Percentiles rank a stretch among this genome's conserved stretches.
phyloP scores from a whole-genome alignment of 2,329 filamentous ascomycete species.

The Aspergillus thermomutatus region DNA sequence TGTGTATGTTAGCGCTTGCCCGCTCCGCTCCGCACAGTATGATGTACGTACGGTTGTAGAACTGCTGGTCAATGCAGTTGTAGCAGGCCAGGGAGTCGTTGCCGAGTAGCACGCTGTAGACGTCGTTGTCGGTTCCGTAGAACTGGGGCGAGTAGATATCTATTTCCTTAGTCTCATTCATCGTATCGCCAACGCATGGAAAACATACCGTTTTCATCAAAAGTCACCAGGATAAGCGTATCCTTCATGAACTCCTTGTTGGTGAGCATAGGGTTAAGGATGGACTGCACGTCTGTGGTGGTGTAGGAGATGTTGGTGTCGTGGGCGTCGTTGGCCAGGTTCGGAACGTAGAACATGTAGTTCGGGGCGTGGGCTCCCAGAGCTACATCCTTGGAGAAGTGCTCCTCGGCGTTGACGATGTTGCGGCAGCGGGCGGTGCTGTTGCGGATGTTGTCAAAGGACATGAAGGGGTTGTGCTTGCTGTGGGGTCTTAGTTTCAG shows the following conservation, averaged over 20 bases:
- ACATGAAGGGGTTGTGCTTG: slow-evolving; percentile 17
- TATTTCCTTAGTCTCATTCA: background rate
- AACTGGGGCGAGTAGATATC: slow-evolving; percentile 8
- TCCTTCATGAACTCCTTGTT: slow-evolving; percentile 14
- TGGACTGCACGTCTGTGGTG: background rate
- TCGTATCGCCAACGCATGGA: no score
- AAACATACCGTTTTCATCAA: slow-evolving; percentile 10
- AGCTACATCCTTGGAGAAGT: slow-evolving; percentile 11
- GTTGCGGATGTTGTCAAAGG: slow-evolving; percentile 15
- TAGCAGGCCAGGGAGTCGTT: slow-evolving; percentile 10
- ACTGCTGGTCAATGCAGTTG: slow-evolving; percentile 10
- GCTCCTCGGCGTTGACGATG: slow-evolving; percentile 13
- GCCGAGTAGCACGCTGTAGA: slow-evolving; percentile 9
- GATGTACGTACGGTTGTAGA: slow-evolving; percentile 10
- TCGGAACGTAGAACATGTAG: slow-evolving; percentile 12
- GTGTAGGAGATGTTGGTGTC: slow-evolving; percentile 8
- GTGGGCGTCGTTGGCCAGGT: slow-evolving; percentile 8
- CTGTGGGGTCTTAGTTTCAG: background rate
- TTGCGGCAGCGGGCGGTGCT: slow-evolving; percentile 12
- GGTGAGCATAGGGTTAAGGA: slow-evolving; percentile 8
- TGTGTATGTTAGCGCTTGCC: no score
- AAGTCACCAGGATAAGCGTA: slow-evolving; percentile 13
- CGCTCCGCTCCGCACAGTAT: no score
- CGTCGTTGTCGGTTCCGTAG: slow-evolving; percentile 7
- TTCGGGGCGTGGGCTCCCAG: slow-evolving; percentile 6